Conservation (phyloP, 768 basidiomycete genomes). For the Tricholoma furcatifolium region DNA sequence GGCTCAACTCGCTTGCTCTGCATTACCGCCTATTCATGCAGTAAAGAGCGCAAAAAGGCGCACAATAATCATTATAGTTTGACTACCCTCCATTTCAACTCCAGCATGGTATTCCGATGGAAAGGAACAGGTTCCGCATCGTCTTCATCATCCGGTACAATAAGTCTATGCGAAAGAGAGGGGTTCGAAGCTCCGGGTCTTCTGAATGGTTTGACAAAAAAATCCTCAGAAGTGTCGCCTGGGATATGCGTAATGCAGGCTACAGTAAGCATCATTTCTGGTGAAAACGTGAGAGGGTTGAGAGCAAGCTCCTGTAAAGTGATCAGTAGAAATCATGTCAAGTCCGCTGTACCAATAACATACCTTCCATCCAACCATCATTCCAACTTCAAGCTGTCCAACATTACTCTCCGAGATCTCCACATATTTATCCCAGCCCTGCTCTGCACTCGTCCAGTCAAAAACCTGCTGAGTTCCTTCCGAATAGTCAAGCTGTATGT, state of each 20-base stretch:
- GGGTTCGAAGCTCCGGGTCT: constrained; percentile 17
- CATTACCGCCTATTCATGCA: no score
- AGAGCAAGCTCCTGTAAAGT: constrained; percentile 38
- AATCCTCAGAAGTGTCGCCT: constrained; percentile 1
- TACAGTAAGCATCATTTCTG: constrained; percentile 53
- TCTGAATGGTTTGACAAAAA: constrained; percentile 17
- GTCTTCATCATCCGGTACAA: constrained; percentile 3
- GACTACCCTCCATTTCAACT: constrained; percentile 20
- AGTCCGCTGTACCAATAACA: not conserved
- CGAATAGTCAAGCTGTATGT: constrained; percentile 8
- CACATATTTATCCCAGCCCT: constrained; percentile 26
- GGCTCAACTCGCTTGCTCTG: no score
- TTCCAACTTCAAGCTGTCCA: constrained; percentile 27
- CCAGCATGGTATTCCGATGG: constrained; percentile 21
- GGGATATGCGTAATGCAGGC: constrained; percentile 33
- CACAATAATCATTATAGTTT: not conserved
- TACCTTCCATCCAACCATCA: constrained; percentile 52
- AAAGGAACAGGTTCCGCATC: constrained; percentile 18
- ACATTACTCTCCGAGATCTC: constrained; percentile 18
- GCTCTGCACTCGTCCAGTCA: constrained; percentile 37
- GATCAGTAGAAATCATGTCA: not conserved
- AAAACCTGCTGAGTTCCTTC: constrained; percentile 18
- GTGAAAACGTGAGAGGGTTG: constrained; percentile 57
- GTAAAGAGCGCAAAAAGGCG: no score
- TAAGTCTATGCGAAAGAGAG: constrained; percentile 21